Conservation (phyloP, 805 yeast species). For the Spathaspora girioi region DNA sequence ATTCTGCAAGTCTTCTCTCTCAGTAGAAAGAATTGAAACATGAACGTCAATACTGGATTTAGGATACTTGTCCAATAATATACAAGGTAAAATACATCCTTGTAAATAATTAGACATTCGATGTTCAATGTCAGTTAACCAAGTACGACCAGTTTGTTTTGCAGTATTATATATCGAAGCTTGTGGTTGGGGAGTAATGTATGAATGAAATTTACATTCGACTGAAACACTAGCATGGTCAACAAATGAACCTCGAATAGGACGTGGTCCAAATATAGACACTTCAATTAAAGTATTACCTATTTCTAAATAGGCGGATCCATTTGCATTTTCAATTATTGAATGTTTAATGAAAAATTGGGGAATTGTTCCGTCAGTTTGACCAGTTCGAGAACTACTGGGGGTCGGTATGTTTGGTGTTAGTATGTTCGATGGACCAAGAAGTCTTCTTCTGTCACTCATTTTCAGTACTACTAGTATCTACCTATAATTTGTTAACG, state of each 20-base stretch:
- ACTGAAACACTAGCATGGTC: conserved; percentile 66
- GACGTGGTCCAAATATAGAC: conserved; percentile 85
- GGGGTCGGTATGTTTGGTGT: conserved; percentile 19
- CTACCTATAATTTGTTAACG: background rate
- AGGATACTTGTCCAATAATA: conserved; percentile 72
- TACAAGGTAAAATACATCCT: conserved; percentile 48
- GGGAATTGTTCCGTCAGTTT: conserved; percentile 1
- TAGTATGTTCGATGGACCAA: conserved; percentile 73
- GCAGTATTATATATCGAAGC: conserved; percentile 23
- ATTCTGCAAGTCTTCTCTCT: conserved; percentile 15
- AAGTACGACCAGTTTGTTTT: conserved; percentile 26
- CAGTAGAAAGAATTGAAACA: conserved; percentile 59
- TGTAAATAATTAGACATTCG: conserved; percentile 50
- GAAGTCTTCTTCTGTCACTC: conserved; percentile 77
- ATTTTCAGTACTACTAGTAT: conserved; percentile 6
- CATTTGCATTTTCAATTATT: conserved; percentile 66
- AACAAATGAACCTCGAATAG: conserved; percentile 69
- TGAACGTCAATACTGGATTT: conserved; percentile 84
- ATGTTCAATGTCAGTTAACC: conserved; percentile 39
- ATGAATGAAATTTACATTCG: conserved; percentile 51
- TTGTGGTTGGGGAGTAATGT: conserved; percentile 36
- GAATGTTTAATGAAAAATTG: conserved; percentile 59
- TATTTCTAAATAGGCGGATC: conserved; percentile 76
- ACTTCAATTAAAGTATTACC: conserved; percentile 61
- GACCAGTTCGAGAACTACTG: background rate